These are phyloP conservation scores for Caryopteris hybrid DNA, from an alignment of 305 asterid species.

Conservation along the genomic window DNA sequence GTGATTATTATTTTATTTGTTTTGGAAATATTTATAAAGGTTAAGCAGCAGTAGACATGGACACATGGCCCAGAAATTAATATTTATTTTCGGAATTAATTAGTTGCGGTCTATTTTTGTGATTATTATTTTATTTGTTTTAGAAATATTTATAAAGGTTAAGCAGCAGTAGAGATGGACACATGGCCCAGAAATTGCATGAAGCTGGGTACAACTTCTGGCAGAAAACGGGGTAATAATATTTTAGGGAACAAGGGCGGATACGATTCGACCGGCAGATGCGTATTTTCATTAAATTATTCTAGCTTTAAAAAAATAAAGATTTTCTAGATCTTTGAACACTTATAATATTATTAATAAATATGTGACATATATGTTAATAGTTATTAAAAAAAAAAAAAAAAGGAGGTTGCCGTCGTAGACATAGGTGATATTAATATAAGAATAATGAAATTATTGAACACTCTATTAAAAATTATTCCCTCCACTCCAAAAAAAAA, in stretches of 20 bases:
- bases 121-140: background rate
- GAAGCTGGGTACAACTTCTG: background rate
- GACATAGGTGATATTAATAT: too few species aligned
- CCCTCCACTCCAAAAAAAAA: too few species aligned
- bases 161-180: background rate
- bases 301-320: too few species aligned
- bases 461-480: too few species aligned
- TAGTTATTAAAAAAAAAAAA: too few species aligned
- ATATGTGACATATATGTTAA: too few species aligned
- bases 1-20: background rate
- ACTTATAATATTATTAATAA: too few species aligned
- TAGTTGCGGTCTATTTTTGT: background rate
- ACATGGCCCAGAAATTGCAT: background rate
- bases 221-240: background rate
- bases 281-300: too few species aligned
- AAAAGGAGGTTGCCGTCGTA: too few species aligned
- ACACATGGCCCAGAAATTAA: background rate
- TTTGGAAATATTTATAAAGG: background rate
- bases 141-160: background rate
- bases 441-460: too few species aligned
- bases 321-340: background rate
- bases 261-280: background rate
- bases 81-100: too few species aligned
- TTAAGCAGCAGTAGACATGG: background rate
- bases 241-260: background rate